These are phyloP conservation scores for Strigomonas oncopelti DNA, from an alignment of 208 protist species.

Conservation along the genomic window DNA sequence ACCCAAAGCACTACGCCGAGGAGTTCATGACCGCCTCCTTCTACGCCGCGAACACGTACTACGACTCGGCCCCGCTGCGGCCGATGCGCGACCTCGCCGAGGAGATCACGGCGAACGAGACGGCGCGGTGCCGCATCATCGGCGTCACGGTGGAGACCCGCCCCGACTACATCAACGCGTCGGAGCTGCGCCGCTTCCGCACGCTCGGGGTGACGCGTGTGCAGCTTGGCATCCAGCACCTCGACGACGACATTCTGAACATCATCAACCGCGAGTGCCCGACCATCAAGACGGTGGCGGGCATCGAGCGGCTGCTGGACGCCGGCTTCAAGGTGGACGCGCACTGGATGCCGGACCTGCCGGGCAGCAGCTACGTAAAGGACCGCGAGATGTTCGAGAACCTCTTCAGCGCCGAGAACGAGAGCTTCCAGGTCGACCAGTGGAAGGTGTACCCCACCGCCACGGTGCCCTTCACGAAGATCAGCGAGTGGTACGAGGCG, in stretches of 20 bases:
- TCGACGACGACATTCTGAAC: slow-evolving; percentile 97
- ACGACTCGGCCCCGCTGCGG: slow-evolving; percentile 59
- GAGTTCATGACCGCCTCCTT: slow-evolving; percentile 86
- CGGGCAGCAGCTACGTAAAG: slow-evolving; percentile 93
- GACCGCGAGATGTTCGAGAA: slow-evolving; percentile 93
- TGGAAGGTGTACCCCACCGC: slow-evolving; percentile 99
- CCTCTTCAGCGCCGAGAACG: slow-evolving; percentile 80
- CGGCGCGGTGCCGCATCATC: slow-evolving; percentile 95
- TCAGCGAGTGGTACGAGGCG: slow-evolving; percentile 96
- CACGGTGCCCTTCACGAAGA: slow-evolving; percentile 98
- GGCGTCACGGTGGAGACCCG: slow-evolving; percentile 99
- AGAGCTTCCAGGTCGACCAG: slow-evolving; percentile 97
- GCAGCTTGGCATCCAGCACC: slow-evolving; percentile 99
- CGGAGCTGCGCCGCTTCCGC: slow-evolving; percentile 87
- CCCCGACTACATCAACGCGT: slow-evolving; percentile 96
- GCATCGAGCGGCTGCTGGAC: slow-evolving; percentile 94
- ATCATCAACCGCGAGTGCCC: slow-evolving; percentile 97
- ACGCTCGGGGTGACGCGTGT: slow-evolving; percentile 95
- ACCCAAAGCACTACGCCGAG: slow-evolving; percentile 93
- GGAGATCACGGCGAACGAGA: slow-evolving; percentile 89
- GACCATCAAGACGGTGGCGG: slow-evolving; percentile 89
- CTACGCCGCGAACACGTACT: slow-evolving; percentile 91
- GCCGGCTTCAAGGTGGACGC: slow-evolving; percentile 98
- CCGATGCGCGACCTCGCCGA: slow-evolving; percentile 64
- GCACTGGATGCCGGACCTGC: slow-evolving; percentile 99